These are phyloP conservation scores for Wickerhamiella allomyrinae DNA, from an alignment of 805 yeast species.

Conservation along the genomic window DNA sequence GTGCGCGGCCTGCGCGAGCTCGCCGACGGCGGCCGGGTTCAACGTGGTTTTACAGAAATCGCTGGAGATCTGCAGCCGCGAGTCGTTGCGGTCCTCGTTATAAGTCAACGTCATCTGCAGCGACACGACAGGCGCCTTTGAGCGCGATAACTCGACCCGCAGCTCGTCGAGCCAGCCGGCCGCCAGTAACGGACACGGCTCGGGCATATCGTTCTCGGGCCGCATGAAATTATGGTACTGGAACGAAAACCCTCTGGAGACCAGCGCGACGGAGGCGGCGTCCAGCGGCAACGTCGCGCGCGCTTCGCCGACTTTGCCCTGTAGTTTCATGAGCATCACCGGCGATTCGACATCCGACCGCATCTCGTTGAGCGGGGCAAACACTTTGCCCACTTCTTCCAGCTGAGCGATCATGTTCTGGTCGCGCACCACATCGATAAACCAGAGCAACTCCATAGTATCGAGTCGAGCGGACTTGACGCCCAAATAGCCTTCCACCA, in stretches of 20 bases:
- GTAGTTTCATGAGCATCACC: not conserved
- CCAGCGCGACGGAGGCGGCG: not conserved
- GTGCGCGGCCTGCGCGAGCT: not conserved
- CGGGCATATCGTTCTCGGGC: not conserved
- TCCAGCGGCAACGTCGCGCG: not conserved
- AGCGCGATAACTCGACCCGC: not conserved
- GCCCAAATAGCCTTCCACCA: slow-evolving; percentile 5
- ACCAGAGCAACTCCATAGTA: slow-evolving; percentile 16
- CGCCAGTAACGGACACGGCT: not conserved
- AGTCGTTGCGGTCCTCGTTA: not conserved
- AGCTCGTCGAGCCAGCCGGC: not conserved
- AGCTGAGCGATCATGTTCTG: not conserved
- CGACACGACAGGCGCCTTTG: slow-evolving; percentile 1
- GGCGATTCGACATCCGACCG: not conserved
- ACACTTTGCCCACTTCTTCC: not conserved
- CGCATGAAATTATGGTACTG: not conserved
- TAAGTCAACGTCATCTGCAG: slow-evolving; percentile 5
- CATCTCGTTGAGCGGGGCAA: not conserved
- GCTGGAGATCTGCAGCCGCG: slow-evolving; percentile 6
- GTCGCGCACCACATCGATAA: slow-evolving; percentile 9
- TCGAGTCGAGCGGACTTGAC: slow-evolving; percentile 7
- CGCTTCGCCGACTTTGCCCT: not conserved
- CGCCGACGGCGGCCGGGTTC: slow-evolving; percentile 2
- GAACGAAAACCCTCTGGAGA: not conserved
- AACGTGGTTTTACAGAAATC: slow-evolving; percentile 3